Evolutionary conservation across 2,329 filamentous ascomycete species (phyloP).

Genomic region (Sarocladium oryzae): DNA sequence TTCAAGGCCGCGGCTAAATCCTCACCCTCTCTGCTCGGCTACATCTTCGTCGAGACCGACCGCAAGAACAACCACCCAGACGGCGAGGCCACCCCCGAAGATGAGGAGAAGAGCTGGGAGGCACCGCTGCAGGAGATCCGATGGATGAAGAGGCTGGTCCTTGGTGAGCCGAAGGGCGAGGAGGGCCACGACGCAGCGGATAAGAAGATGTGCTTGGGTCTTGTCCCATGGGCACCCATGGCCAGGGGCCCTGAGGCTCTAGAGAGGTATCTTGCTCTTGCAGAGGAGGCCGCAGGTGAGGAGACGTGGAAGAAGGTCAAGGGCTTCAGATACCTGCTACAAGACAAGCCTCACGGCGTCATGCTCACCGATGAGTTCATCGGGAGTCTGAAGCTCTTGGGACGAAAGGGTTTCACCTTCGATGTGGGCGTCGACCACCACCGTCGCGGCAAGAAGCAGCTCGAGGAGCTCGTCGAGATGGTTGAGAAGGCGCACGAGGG

Average conservation of each 20-base stretch:
- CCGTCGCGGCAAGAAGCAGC: conserved; percentile 65
- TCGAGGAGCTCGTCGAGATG: conserved; percentile 65
- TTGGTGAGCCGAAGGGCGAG: conserved; percentile 48
- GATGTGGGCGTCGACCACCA: conserved; percentile 81
- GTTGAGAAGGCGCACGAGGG: conserved; percentile 59
- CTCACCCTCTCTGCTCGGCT: conserved; percentile 50
- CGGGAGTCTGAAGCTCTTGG: conserved; percentile 58
- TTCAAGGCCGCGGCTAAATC: conserved; percentile 44
- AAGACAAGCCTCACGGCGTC: conserved; percentile 63
- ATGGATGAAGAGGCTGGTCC: conserved; percentile 60
- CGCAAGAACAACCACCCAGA: conserved; percentile 53
- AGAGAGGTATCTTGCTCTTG: conserved; percentile 57
- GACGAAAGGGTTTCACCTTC: conserved; percentile 60
- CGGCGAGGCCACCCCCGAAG: conserved; percentile 27
- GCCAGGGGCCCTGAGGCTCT: conserved; percentile 56
- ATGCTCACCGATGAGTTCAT: conserved; percentile 61
- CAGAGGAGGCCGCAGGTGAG: conserved; percentile 54
- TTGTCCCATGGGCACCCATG: conserved; percentile 83
- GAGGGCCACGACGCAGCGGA: conserved; percentile 55
- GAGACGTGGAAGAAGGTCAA: conserved; percentile 61
- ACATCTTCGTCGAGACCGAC: conserved; percentile 80
- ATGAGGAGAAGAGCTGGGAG: conserved; percentile 46
- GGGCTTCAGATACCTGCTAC: conserved; percentile 78
- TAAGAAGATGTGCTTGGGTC: conserved; percentile 54
- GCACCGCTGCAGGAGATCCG: conserved; percentile 66